Evolutionary conservation across 495 filamentous ascomycete species (phyloP).

Genomic region (Recurvomyces mirabilis): DNA sequence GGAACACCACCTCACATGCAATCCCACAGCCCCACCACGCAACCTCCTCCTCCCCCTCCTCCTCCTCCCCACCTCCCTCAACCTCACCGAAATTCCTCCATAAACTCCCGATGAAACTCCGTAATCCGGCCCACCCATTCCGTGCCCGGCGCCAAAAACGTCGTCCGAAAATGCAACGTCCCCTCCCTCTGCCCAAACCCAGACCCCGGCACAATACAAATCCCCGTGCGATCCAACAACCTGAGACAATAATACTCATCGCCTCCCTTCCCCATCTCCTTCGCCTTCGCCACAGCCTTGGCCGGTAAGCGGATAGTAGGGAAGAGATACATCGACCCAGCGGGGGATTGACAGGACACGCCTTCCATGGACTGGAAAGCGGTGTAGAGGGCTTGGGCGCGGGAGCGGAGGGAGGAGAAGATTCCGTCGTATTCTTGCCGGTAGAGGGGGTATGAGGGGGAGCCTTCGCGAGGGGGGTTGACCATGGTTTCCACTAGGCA

Average conservation of each 20-base stretch:
- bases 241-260: slow-evolving; percentile 92
- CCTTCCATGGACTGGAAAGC: slow-evolving; percentile 93
- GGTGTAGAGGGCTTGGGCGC: slow-evolving; percentile 73
- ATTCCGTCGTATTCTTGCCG: slow-evolving; percentile 71
- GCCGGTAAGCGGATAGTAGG: slow-evolving; percentile 71
- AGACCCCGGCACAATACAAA: slow-evolving; percentile 86
- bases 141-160: slow-evolving; percentile 89
- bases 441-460: slow-evolving; percentile 74
- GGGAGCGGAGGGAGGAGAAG: slow-evolving; percentile 58
- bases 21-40: no score
- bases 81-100: slow-evolving; percentile 55
- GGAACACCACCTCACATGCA: no score
- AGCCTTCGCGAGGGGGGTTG: slow-evolving; percentile 75
- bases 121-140: slow-evolving; percentile 85
- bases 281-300: slow-evolving; percentile 64
- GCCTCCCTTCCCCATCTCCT: slow-evolving; percentile 57
- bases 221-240: slow-evolving; percentile 82
- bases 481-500: slow-evolving; percentile 95
- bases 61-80: no score
- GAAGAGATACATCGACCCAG: slow-evolving; percentile 97
- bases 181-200: slow-evolving; percentile 92
- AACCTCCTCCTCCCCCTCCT: no score
- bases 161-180: slow-evolving; percentile 89
- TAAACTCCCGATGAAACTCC: slow-evolving; percentile 84
- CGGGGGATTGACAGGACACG: slow-evolving; percentile 73